A percentile compares a stretch with the other conserved stretches of the same genome.
These are phyloP conservation scores for Candida pseudofarinosa DNA, from an alignment of 805 yeast genomes.

Conservation along the genomic window DNA sequence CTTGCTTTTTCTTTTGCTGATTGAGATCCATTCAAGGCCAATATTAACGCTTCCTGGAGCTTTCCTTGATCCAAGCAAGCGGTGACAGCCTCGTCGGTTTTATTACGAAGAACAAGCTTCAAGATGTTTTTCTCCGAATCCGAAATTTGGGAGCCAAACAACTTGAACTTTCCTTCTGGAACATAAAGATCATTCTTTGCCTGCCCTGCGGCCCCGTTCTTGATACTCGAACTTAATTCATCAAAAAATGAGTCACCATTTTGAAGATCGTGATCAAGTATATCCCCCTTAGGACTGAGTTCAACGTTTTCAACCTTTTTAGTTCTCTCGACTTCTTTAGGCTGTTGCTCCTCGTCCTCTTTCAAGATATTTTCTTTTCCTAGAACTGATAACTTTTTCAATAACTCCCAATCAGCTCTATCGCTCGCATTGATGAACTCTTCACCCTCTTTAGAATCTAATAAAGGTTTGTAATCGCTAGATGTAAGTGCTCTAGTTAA, in stretches of 20 bases:
- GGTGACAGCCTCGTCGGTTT: constrained; percentile 63
- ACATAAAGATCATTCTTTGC: constrained; percentile 16
- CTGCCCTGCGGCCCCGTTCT: constrained; percentile 10
- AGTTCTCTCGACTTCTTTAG: too few relatives aligned
- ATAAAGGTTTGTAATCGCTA: constrained; percentile 50
- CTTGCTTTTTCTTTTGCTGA: constrained; percentile 62
- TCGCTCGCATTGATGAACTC: constrained; percentile 33
- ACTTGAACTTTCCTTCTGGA: constrained; percentile 55
- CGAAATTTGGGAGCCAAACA: constrained; percentile 30
- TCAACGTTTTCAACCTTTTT: constrained; percentile 5
- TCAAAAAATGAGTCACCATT: constrained; percentile 35
- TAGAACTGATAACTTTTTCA: constrained; percentile 46
- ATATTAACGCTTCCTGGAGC: constrained; percentile 73
- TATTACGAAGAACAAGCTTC: constrained; percentile 52
- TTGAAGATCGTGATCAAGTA: constrained; percentile 7
- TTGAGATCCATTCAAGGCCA: constrained; percentile 67
- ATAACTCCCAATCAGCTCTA: constrained; percentile 62
- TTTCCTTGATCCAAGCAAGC: constrained; percentile 58
- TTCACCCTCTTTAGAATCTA: constrained; percentile 48
- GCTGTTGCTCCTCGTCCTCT: constrained; percentile 9
- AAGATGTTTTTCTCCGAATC: constrained; percentile 39
- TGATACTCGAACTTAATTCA: constrained; percentile 20
- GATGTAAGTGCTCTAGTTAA: constrained; percentile 56
- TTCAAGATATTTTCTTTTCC: constrained; percentile 52
- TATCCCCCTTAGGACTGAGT: constrained; percentile 5